These are phyloP conservation scores for Thecaphora frezii DNA, from an alignment of 1,284 basidiomycete species.

Conservation along the genomic window DNA sequence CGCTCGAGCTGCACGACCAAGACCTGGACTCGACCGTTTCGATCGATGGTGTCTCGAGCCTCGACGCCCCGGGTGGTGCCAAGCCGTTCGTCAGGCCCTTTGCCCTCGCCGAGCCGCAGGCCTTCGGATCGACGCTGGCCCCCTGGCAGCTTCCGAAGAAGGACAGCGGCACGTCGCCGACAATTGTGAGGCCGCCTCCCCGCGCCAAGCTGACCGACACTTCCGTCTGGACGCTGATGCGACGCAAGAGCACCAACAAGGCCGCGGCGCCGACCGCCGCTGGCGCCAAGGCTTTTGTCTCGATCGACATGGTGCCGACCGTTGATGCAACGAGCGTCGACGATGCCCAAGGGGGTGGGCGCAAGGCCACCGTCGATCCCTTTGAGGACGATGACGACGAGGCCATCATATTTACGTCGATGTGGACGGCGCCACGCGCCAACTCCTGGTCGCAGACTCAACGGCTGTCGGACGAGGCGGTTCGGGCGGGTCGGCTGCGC, in stretches of 20 bases:
- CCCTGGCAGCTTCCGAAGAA: slow-evolving; percentile 6
- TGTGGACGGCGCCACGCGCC: too few species aligned
- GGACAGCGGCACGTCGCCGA: not conserved
- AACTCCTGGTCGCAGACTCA: too few species aligned
- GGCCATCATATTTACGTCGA: not conserved
- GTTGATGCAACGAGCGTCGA: too few species aligned
- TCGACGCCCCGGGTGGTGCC: not conserved
- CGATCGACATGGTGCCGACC: not conserved
- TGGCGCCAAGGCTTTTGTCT: not conserved
- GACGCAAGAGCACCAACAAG: not conserved
- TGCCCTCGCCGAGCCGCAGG: too few species aligned
- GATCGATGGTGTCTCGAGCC: slow-evolving; percentile 8
- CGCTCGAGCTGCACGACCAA: not conserved
- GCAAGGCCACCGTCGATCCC: not conserved
- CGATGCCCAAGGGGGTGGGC: too few species aligned
- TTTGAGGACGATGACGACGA: not conserved
- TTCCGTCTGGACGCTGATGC: not conserved
- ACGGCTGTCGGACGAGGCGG: too few species aligned
- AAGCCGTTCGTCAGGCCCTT: too few species aligned
- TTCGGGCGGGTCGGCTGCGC: not conserved
- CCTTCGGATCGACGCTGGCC: slow-evolving; percentile 6
- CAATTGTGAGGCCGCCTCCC: not conserved
- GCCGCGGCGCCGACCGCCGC: too few species aligned
- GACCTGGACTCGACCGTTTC: slow-evolving; percentile 12
- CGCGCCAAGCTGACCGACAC: not conserved